Evolutionary conservation across 805 yeast genomes (phyloP).

Genomic region (Metschnikowia drakensbergensis): DNA sequence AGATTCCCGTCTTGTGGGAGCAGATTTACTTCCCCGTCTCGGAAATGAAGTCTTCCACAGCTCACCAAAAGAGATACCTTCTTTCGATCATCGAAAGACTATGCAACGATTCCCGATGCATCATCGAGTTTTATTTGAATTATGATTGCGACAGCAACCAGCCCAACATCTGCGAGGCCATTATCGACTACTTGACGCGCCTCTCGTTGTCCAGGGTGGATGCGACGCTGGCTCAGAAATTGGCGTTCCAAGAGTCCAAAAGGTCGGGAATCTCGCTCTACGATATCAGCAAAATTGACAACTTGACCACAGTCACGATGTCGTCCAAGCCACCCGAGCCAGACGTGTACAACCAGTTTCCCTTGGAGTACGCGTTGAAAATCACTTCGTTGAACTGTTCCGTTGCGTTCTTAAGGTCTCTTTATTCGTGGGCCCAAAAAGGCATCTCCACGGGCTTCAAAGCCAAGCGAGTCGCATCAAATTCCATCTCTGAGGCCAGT

Average conservation of each 20-base stretch:
- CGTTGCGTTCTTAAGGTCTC: constrained; percentile 76
- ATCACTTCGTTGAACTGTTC: constrained; percentile 75
- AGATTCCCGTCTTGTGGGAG: constrained; percentile 87
- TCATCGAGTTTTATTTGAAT: constrained; percentile 89
- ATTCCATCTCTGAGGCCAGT: constrained; percentile 7
- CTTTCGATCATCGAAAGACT: constrained; percentile 75
- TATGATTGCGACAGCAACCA: constrained; percentile 86
- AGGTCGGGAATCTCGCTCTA: constrained; percentile 65
- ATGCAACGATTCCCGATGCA: constrained; percentile 82
- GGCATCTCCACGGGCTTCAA: constrained; percentile 23
- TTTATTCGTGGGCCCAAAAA: constrained; percentile 83
- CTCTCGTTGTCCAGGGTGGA: constrained; percentile 68
- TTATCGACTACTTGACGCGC: constrained; percentile 73
- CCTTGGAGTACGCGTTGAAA: constrained; percentile 80
- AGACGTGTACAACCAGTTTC: constrained; percentile 52
- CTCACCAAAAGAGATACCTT: constrained; percentile 89
- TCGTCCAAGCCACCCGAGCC: constrained; percentile 54
- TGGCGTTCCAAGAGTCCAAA: constrained; percentile 39
- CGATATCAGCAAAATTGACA: constrained; percentile 68
- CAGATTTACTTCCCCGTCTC: constrained; percentile 93
- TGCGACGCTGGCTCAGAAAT: constrained; percentile 64
- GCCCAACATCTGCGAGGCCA: constrained; percentile 81
- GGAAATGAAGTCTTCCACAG: constrained; percentile 85
- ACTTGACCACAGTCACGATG: constrained; percentile 66
- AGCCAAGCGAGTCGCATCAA: constrained; percentile 11